phyloP scores from a whole-genome alignment of 768 basidiomycete species.

The Russula earlei region DNA sequence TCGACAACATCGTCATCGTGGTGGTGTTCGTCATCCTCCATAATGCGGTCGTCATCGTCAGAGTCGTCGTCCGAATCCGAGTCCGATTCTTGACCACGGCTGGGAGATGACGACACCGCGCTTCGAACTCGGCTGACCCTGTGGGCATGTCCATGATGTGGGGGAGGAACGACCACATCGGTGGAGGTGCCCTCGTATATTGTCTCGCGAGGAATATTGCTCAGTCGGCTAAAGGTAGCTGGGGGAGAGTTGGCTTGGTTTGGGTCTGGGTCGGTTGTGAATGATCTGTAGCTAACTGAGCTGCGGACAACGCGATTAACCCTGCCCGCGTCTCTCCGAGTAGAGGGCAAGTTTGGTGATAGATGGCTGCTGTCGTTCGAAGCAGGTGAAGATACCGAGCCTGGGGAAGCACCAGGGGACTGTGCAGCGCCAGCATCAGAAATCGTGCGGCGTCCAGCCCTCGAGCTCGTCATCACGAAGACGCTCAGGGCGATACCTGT shows the following conservation, averaged over 20 bases:
- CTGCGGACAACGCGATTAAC: slow-evolving; percentile 8
- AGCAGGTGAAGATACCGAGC: not conserved
- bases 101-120: slow-evolving; percentile 32
- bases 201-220: not conserved
- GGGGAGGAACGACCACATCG: slow-evolving; percentile 29
- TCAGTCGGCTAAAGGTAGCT: not conserved
- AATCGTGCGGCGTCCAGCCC: not conserved
- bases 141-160: slow-evolving; percentile 21
- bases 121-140: slow-evolving; percentile 37
- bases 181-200: slow-evolving; percentile 1
- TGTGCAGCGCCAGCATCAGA: not conserved
- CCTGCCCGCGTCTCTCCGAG: slow-evolving; percentile 1
- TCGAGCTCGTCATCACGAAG: not conserved
- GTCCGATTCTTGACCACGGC: slow-evolving; percentile 10
- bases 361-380: not conserved
- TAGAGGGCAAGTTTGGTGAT: not conserved
- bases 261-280: slow-evolving; percentile 4
- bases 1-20: slow-evolving; percentile 79
- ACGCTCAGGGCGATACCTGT: not conserved
- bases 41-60: slow-evolving; percentile 6
- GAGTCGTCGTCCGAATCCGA: slow-evolving; percentile 12
- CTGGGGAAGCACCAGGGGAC: not conserved
- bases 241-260: not conserved
- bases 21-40: slow-evolving; percentile 27
- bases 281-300: slow-evolving; percentile 7